Conservation (phyloP, 805 yeast species). For the Candida ulmi region DNA sequence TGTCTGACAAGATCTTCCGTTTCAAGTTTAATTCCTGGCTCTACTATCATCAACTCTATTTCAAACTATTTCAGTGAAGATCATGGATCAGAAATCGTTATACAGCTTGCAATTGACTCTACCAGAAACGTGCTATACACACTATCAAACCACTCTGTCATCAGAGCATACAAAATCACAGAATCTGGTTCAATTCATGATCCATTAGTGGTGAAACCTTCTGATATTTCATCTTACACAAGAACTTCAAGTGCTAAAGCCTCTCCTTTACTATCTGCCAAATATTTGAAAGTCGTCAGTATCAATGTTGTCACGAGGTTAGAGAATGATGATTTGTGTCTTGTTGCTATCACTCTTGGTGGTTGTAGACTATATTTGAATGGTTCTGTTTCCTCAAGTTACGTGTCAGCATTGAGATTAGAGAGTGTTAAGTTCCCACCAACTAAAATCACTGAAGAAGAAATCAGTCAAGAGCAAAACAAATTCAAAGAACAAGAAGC, state of each 20-base stretch:
- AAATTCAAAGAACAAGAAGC: constrained; percentile 25
- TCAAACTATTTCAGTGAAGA: constrained; percentile 25
- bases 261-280: constrained; percentile 51
- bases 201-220: constrained; percentile 31
- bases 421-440: constrained; percentile 64
- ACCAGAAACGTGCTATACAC: constrained; percentile 76
- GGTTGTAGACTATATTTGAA: constrained; percentile 73
- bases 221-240: constrained; percentile 32
- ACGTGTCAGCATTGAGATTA: constrained; percentile 35
- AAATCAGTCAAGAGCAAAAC: constrained; percentile 17
- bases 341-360: constrained; percentile 73
- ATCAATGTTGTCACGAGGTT: constrained; percentile 53
- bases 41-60: constrained; percentile 29
- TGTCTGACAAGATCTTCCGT: constrained; percentile 71
- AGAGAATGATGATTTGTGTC: constrained; percentile 65
- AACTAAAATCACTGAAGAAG: constrained; percentile 35
- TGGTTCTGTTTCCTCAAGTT: constrained; percentile 31
- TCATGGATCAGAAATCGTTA: constrained; percentile 42
- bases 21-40: constrained; percentile 42
- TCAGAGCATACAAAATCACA: constrained; percentile 67
- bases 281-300: constrained; percentile 54
- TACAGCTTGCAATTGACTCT: constrained; percentile 73
- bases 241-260: constrained; percentile 41
- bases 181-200: constrained; percentile 35
- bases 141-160: constrained; percentile 73